Conservation (phyloP, 768 basidiomycete species). For the Collybia sp. region DNA sequence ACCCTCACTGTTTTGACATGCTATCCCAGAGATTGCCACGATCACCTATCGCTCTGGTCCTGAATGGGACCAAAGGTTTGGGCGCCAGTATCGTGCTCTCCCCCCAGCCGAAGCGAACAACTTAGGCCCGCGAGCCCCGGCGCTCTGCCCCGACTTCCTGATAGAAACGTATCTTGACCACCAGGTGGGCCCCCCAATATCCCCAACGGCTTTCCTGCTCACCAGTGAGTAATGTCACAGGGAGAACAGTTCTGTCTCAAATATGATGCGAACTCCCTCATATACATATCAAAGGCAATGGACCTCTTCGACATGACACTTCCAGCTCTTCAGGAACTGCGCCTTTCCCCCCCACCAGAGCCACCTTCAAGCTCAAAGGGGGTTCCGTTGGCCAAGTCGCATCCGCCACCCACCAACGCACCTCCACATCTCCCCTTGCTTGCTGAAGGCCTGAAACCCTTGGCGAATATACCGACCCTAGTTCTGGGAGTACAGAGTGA, state of each 20-base stretch:
- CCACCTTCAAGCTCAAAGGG: constrained; percentile 26
- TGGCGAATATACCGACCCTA: constrained; percentile 74
- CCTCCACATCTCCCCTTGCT: constrained; percentile 75
- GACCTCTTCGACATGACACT: constrained; percentile 95
- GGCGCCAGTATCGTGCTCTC: constrained; percentile 57
- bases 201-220: too few relatives aligned
- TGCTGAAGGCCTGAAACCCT: constrained; percentile 70
- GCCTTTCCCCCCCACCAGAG: constrained; percentile 35
- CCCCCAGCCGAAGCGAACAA: constrained; percentile 28
- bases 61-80: constrained; percentile 99
- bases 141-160: constrained; percentile 93
- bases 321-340: constrained; percentile 66
- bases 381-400: constrained; percentile 60
- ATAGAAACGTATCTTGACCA: constrained; percentile 99
- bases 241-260: constrained; percentile 97
- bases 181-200: constrained; percentile 35
- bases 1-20: neutral
- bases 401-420: constrained; percentile 68
- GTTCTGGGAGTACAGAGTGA: constrained; percentile 96
- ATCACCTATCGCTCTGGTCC: constrained; percentile 99
- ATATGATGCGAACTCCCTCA: constrained; percentile 98
- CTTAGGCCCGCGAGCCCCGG: constrained; percentile 45
- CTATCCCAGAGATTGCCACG: constrained; percentile 84
- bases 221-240: constrained; percentile 24
- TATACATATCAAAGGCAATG: constrained; percentile 99